Base-by-base conservation (phyloP, 2,329 filamentous ascomycete genomes). In the Emmonsiellopsis sp. region DNA sequence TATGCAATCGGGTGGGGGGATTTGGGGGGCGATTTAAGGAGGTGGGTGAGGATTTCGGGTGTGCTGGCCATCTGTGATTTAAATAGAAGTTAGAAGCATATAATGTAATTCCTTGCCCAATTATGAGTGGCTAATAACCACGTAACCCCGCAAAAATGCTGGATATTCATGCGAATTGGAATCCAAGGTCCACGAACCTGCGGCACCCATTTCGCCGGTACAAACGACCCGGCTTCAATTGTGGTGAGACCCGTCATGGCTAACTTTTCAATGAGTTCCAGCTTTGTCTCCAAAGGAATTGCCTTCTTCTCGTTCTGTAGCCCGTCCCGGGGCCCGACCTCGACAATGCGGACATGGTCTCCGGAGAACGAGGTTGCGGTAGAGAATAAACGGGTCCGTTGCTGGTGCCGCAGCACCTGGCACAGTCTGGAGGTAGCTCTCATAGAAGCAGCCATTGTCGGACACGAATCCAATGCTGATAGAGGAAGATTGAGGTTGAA, bases 21-120 rank as follows among this genome's bases (percentile, higher is more conserved):
- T 51, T 69, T 61, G 2, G 80, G 80, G 6, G 79, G 75, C 6
- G 68, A 67, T 50, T 70, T 65, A 51, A 83, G 69, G 34, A 83
- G 67, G 46, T 77, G 71, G 52, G 80, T 71, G 34, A 84, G 76
- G 20, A 85, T 82, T 54, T 82, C 75, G 44, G 80, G 75, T 7
- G 82, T 84, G 55, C 81, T 83, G 11, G 80, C 82, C 82, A 85
- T 85, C 81, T 84, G 31, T 11, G n/a, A 49, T 35, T 30, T 15
- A 10, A 38, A 6, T 13, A 42, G 7, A 8, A 5, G 20, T 26
- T 26, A 26, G 20, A 26, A 26, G 20, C 20, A 26, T 26, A 26
- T 26, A 26, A 26, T 26, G 5, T 26, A 26, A 26, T 5, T 5
- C 3, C 5, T 26, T 26, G 20, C 20, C 3, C 20, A 26, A 26